Evolutionary conservation across 116 monocot species (phyloP), one percentile per base, ranked within the genome.

Genomic region (Thalassia testudinum): DNA sequence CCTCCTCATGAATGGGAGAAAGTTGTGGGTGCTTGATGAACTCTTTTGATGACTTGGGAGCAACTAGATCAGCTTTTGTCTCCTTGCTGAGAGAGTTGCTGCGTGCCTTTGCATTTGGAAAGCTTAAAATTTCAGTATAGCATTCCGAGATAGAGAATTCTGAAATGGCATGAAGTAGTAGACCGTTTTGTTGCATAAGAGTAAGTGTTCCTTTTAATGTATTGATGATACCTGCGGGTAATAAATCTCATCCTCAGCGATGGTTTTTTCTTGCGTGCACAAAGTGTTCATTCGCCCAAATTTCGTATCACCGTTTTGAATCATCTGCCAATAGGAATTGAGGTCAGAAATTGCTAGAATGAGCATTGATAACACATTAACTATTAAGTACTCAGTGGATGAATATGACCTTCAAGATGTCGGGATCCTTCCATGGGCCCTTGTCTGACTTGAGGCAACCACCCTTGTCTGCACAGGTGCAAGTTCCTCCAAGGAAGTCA

Each of bases 341-440:
- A 40, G 40, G 40, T 40, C 14, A 40, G n/a, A n/a, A n/a, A n/a
- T n/a, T n/a, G n/a, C 18, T 27, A 53, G 8, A 25, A 47, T 21
- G 26, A 40, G 52, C 19, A n/a, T n/a, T n/a, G n/a, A n/a, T n/a
- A n/a, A n/a, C n/a, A n/a, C n/a, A n/a, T n/a, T n/a, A n/a, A n/a
- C n/a, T n/a, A n/a, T n/a, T n/a, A n/a, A n/a, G n/a, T n/a, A n/a
- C n/a, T n/a, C n/a, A n/a, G n/a, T 14, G 7, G 66, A 43, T 14
- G 21, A n/a, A n/a, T n/a, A 28, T 24, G 29, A 97, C 97, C 86
- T 73, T 89, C 54, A 97, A 11, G 13, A 97, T 66, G 27, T 89
- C 97, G 52, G 85, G 58, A 65, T 97, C 86, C 47, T 97, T 97
- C 97, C 97, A 97, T 51, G 97, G 97, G 37, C 97, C 97, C 69